A percentile compares a stretch with the other conserved stretches of the same genome.
These are phyloP conservation scores for Metarhizium humberi DNA, from an alignment of 2,329 filamentous ascomycete species.

Conservation along the genomic window DNA sequence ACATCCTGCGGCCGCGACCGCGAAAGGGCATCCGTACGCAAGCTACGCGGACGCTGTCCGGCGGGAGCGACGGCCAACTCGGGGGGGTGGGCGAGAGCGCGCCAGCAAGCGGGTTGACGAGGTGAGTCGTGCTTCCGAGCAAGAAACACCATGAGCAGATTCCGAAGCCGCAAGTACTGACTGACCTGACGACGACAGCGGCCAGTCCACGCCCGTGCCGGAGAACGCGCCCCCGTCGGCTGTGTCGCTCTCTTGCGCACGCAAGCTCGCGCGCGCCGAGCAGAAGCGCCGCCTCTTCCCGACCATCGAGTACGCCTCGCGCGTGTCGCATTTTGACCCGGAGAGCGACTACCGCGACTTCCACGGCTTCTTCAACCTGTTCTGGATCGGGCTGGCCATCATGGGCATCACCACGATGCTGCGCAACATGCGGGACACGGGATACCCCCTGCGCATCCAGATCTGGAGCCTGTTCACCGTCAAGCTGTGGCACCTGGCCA, in stretches of 20 bases:
- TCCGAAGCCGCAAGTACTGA: background rate
- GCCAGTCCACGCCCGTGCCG: slow-evolving; percentile 73
- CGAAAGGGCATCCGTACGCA: slow-evolving; percentile 40
- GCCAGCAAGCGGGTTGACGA: slow-evolving; percentile 32
- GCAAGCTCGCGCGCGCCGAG: slow-evolving; percentile 73
- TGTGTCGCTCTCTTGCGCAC: slow-evolving; percentile 74
- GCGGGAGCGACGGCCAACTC: slow-evolving; percentile 25
- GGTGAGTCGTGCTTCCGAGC: slow-evolving; percentile 20
- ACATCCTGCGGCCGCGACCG: slow-evolving; percentile 39
- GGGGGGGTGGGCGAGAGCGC: slow-evolving; percentile 21
- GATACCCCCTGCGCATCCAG: slow-evolving; percentile 71
- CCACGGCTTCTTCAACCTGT: slow-evolving; percentile 93
- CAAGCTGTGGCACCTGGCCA: slow-evolving; percentile 77
- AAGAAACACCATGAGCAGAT: slow-evolving; percentile 4
- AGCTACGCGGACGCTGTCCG: slow-evolving; percentile 27
- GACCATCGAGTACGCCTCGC: slow-evolving; percentile 80
- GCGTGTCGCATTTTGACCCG: slow-evolving; percentile 93
- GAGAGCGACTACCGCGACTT: slow-evolving; percentile 89
- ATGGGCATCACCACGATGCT: slow-evolving; percentile 95
- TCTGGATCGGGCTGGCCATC: slow-evolving; percentile 94
- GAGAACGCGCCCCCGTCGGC: slow-evolving; percentile 88
- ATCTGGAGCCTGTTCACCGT: slow-evolving; percentile 85
- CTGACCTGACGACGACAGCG: slow-evolving; percentile 37
- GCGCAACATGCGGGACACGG: slow-evolving; percentile 89
- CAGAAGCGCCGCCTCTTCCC: slow-evolving; percentile 82